Evolutionary conservation across 2,329 filamentous ascomycete genomes (phyloP).

Genomic region (Xylaria sp.): DNA sequence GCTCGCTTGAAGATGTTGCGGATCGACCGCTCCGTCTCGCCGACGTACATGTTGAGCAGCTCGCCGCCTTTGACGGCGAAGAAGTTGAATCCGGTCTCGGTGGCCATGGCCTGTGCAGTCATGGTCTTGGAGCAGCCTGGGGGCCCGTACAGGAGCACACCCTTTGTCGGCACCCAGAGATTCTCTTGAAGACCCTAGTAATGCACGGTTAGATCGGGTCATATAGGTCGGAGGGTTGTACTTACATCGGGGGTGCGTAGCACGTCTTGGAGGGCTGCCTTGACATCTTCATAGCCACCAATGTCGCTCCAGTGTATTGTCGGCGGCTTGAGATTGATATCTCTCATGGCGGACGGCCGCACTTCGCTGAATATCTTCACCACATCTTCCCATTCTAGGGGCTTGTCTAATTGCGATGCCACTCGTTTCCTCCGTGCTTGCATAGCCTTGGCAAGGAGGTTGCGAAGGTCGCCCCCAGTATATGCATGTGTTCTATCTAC

Average conservation of each 20-base stretch:
- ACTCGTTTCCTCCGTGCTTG: slow-evolving; percentile 34
- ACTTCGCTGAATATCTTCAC: slow-evolving; percentile 69
- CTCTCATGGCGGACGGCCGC: slow-evolving; percentile 85
- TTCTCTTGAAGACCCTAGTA: slow-evolving; percentile 42
- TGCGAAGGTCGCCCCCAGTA: slow-evolving; percentile 77
- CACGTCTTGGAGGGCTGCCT: slow-evolving; percentile 62
- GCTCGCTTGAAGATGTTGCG: slow-evolving; percentile 87
- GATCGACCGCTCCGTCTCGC: slow-evolving; percentile 86
- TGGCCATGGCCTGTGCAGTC: slow-evolving; percentile 87
- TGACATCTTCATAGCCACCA: slow-evolving; percentile 80
- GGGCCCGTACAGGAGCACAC: slow-evolving; percentile 87
- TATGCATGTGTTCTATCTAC: slow-evolving; percentile 85
- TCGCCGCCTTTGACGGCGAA: slow-evolving; percentile 93
- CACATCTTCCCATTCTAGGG: slow-evolving; percentile 57
- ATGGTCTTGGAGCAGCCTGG: slow-evolving; percentile 96
- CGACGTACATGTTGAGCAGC: slow-evolving; percentile 95
- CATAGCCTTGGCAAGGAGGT: slow-evolving; percentile 62
- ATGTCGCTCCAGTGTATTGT: slow-evolving; percentile 88
- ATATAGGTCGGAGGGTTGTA: neutral
- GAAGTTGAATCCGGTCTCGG: slow-evolving; percentile 90
- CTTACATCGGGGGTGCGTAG: slow-evolving; percentile 46
- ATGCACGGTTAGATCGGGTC: slow-evolving; percentile 27
- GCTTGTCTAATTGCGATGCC: slow-evolving; percentile 20
- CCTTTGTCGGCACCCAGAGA: slow-evolving; percentile 70
- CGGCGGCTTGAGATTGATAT: slow-evolving; percentile 86